Percentiles rank a stretch among this genome's conserved stretches.
Conservation (phyloP, 306 rosid genomes). For the Styphnolobium japonicum region DNA sequence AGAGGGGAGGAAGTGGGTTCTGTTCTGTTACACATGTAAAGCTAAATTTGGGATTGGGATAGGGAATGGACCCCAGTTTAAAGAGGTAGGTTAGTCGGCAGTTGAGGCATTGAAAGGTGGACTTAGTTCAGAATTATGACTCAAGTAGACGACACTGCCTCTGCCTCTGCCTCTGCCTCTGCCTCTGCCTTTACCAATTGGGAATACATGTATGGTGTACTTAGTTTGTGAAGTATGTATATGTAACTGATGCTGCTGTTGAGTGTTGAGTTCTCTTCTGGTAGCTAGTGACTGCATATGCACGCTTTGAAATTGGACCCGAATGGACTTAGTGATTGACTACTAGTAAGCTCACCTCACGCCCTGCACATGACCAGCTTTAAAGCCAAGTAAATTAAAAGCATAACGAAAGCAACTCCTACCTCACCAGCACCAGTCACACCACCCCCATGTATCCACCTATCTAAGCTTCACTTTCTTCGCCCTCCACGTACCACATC, state of each 20-base stretch:
- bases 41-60: background rate
- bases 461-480: slow-evolving; percentile 9
- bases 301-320: slow-evolving; percentile 31
- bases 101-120: slow-evolving; percentile 18
- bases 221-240: background rate
- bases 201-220: slow-evolving; percentile 9
- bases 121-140: slow-evolving; percentile 14
- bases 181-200: background rate
- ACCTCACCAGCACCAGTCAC: slow-evolving; percentile 8
- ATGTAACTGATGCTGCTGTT: background rate
- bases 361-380: slow-evolving; percentile 44
- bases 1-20: background rate
- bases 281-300: slow-evolving; percentile 27
- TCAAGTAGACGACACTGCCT: background rate
- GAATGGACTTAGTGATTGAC: background rate
- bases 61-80: slow-evolving; percentile 17
- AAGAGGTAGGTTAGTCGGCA: slow-evolving; percentile 33
- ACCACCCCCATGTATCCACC: background rate
- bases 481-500: background rate
- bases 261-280: background rate
- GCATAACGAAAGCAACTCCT: slow-evolving; percentile 33
- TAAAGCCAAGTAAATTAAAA: slow-evolving; percentile 52
- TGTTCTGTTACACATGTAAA: background rate
- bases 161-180: background rate
- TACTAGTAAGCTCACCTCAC: slow-evolving; percentile 18